Evolutionary conservation across 1,284 basidiomycete genomes (phyloP), one percentile per base, ranked within the genome.

Genomic region (Malassezia nana): DNA sequence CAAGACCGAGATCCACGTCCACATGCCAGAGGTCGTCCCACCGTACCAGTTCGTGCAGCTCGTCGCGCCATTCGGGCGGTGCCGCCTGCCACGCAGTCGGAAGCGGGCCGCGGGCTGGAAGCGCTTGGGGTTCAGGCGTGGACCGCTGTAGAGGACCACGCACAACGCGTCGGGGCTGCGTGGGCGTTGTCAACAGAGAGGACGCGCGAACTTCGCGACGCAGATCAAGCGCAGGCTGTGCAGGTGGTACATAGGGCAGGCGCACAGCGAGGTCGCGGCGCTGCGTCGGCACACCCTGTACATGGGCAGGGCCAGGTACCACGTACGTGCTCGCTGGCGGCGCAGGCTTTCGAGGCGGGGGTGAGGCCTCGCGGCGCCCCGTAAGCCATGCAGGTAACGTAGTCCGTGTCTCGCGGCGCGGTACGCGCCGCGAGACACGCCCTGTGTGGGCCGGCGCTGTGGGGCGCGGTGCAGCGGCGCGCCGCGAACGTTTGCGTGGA

Each of bases 1-100:
- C 9, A 7, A 73, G 58, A 30, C 64, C 69, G 33, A 72, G 70
- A 49, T 72, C 63, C 29, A 68, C 24, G 26, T 62, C 58, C 18
- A 73, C 53, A 25, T 59, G 57, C 20, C 57, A 48, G 10, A 50
- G 31, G 12, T 22, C 39, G 15, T 56, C 54, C 43, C 49, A 56
- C 0, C 16, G 4, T 7, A 43, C 29, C 8, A 51, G 29, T 26
- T 51, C 43, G 12, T 49, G 40, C n/a, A 51, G 30, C 13, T 46
- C 46, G 15, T 22, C 35, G 10, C 33, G 48, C 20, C 50, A 50
- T 29, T 38, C 47, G 24, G 42, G 38, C 22, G 47, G 18, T 16
- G 53, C 47, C 6, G 30, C 15, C 9, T 40, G 47, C 47, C 41
- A 55, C 12, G 46, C 29, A 2, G 33, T 16, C 16, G 53, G 53